Evolutionary conservation across 495 filamentous ascomycete genomes (phyloP), one percentile per base, ranked within the genome.

Genomic region (Penicillium macrosclerotiorum): DNA sequence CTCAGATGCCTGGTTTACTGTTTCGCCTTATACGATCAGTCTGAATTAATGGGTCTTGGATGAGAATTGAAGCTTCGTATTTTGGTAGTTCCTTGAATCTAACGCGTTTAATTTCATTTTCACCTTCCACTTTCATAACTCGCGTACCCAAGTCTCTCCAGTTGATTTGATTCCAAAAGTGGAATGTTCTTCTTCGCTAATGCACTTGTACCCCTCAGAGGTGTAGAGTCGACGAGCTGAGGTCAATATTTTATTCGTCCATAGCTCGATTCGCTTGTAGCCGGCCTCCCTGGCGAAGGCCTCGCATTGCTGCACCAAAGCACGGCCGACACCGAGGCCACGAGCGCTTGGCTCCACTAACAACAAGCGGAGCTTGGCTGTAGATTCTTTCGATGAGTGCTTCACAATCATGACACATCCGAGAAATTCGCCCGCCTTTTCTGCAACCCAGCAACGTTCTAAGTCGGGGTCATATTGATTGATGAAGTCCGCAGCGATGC

Each of bases 381-480:
- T 37, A 36, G 49, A 37, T 18, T 37, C 5, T 3, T 41, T 20
- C 4, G 46, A 31, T 3, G 39, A 37, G 20, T 66, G 60, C 24
- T 60, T 55, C 19, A 64, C 55, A 0, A 66, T 49, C 57, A 66
- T 64, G 12, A 66, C 42, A 18, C 52, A 55, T 20, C 63, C 63
- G 12, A 66, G 51, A 5, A 51, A 49, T 11, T 49, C 11, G 31
- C 46, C 54, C 12, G 59, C 47, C 30, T 37, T 46, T 27, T 66
- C 63, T 5, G 63, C 63, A 19, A 66, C 53, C 63, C 63, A 66
- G 38, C 63, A 66, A 6, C 55, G 50, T 30, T 66, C 63, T 5
- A 11, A 12, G 17, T 14, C 13, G 3, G 51, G 43, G n/a, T 66
- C 58, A 35, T 52, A 55, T 25, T 55, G 37, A 0, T 59, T 53